phyloP scores from a whole-genome alignment of 345 rosid species.

The Boechera divaricarpa region DNA sequence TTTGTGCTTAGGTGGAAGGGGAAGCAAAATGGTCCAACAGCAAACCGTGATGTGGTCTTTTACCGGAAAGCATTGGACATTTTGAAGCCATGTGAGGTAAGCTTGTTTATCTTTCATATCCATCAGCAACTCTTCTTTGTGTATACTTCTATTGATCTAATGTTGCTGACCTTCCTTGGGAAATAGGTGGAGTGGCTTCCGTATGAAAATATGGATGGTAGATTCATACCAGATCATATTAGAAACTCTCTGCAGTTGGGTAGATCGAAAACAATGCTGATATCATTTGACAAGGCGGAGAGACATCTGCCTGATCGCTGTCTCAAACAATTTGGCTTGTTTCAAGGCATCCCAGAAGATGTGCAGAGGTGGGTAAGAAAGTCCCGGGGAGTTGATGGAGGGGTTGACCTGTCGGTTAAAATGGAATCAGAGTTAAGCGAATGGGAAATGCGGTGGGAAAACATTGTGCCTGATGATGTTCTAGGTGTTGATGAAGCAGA shows the following conservation, averaged over 20 bases:
- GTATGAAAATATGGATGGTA: constrained; percentile 68
- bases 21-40: constrained; percentile 92
- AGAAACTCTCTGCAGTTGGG: constrained; percentile 68
- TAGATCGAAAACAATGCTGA: constrained; percentile 91
- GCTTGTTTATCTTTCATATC: constrained; percentile 23
- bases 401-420: constrained; percentile 87
- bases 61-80: constrained; percentile 84
- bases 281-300: constrained; percentile 98
- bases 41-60: constrained; percentile 86
- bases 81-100: constrained; percentile 79
- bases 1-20: constrained; percentile 93
- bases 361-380: constrained; percentile 92
- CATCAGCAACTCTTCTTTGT: constrained; percentile 7
- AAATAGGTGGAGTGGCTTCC: constrained; percentile 93
- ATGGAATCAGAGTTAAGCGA: constrained; percentile 91
- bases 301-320: constrained; percentile 98
- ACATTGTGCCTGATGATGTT: constrained; percentile 68
- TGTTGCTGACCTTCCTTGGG: background rate
- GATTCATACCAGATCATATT: constrained; percentile 70
- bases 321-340: constrained; percentile 78
- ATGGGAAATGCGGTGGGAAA: constrained; percentile 74
- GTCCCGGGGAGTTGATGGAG: constrained; percentile 97
- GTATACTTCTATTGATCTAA: constrained; percentile 1
- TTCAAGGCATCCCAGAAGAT: constrained; percentile 82
- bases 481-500: constrained; percentile 68